These are phyloP conservation scores for Naganishia friedmannii DNA, from an alignment of 768 basidiomycete species.

Conservation along the genomic window DNA sequence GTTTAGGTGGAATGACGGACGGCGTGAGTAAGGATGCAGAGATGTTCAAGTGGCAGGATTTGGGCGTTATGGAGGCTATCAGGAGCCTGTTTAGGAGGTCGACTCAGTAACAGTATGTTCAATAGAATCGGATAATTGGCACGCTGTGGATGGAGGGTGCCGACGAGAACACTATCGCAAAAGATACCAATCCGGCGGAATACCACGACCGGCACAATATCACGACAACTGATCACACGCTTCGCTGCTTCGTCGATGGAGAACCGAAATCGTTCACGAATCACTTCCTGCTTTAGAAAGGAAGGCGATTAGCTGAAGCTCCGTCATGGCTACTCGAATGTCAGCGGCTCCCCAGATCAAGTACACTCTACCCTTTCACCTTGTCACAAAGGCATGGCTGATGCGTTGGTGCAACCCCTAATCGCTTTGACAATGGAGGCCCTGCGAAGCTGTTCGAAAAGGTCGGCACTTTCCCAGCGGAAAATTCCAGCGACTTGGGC, in stretches of 20 bases:
- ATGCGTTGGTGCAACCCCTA: not conserved
- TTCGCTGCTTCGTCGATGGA: not conserved
- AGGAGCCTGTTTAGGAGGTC: constrained; percentile 19
- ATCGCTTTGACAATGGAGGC: not conserved
- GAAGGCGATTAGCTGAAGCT: too few species aligned
- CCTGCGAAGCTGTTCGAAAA: not conserved
- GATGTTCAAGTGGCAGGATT: constrained; percentile 22
- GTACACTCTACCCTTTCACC: not conserved
- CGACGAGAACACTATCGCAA: not conserved
- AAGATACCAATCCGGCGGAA: not conserved
- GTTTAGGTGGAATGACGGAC: constrained; percentile 5
- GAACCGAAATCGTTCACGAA: not conserved
- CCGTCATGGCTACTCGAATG: not conserved
- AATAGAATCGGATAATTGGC: not conserved
- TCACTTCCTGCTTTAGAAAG: not conserved
- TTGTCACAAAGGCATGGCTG: constrained; percentile 10
- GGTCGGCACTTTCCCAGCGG: not conserved
- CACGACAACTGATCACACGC: not conserved
- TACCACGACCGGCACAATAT: not conserved
- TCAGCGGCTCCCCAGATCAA: not conserved
- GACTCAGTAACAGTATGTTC: not conserved
- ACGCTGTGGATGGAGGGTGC: not conserved
- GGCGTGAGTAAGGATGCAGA: not conserved
- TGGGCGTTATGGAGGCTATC: constrained; percentile 23
- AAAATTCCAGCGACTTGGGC: not conserved